Evolutionary conservation across 768 basidiomycete genomes (phyloP).

Genomic region (Terana coerulea): DNA sequence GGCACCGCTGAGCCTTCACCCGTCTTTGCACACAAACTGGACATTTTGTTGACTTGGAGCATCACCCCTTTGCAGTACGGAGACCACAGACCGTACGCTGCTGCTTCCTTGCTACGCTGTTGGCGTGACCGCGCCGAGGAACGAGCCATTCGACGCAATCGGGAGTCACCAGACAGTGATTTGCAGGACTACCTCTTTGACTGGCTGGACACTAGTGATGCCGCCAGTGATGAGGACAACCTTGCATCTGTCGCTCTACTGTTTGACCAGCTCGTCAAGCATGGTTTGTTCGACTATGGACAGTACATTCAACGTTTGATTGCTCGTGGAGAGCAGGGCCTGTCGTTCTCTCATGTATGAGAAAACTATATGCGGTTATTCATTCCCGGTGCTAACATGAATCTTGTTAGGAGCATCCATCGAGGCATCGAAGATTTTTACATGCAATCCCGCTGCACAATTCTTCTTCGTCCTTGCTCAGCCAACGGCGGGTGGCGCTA

Average conservation of each 20-base stretch:
- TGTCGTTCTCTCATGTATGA: constrained; percentile 51
- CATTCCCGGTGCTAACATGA: neutral
- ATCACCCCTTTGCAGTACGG: constrained; percentile 80
- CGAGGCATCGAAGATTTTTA: constrained; percentile 68
- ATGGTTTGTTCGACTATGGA: constrained; percentile 69
- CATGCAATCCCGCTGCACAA: constrained; percentile 69
- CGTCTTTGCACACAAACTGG: constrained; percentile 63
- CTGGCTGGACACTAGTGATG: constrained; percentile 70
- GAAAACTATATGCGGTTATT: neutral
- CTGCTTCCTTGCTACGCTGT: constrained; percentile 59
- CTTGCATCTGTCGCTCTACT: constrained; percentile 60
- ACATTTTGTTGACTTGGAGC: constrained; percentile 75
- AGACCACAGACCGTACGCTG: constrained; percentile 75
- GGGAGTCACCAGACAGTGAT: constrained; percentile 54
- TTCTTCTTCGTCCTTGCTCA: constrained; percentile 52
- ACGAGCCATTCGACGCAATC: constrained; percentile 59
- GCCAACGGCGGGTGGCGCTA: constrained; percentile 66
- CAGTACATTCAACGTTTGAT: constrained; percentile 78
- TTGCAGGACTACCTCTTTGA: constrained; percentile 77
- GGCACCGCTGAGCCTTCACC: constrained; percentile 34
- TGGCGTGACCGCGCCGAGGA: constrained; percentile 62
- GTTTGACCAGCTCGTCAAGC: constrained; percentile 68
- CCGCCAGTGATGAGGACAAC: constrained; percentile 53
- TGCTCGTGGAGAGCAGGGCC: constrained; percentile 66
- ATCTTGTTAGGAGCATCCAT: constrained; percentile 36